Conservation (phyloP, 1,284 basidiomycete genomes). For the Blastosporella zonata region DNA sequence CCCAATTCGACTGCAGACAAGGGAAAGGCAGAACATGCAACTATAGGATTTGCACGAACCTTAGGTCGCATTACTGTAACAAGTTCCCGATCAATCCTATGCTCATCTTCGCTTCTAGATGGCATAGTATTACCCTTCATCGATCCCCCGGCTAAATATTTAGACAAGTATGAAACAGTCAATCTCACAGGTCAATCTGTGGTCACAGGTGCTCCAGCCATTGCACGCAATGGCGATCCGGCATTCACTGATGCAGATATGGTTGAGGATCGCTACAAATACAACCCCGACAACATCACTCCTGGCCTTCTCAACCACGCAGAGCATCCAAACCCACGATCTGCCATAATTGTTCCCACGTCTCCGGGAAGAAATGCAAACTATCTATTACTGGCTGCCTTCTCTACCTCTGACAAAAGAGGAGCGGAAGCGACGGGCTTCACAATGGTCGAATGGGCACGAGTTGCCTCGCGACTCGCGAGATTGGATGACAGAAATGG, state of each 20-base stretch:
- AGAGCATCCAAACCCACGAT: conserved; percentile 1
- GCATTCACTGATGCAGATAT: not conserved
- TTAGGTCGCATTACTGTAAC: not conserved
- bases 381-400: not conserved
- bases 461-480: not conserved
- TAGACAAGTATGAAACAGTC: not conserved
- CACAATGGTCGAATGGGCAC: not conserved
- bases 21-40: not conserved
- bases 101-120: not conserved
- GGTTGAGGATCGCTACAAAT: not conserved
- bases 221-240: not conserved
- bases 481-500: not conserved
- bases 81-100: not conserved
- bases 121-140: not conserved
- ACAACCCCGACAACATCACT: not conserved
- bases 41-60: not conserved
- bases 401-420: not conserved
- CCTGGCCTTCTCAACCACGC: not conserved
- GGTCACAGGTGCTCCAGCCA: not conserved
- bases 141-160: not conserved
- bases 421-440: not conserved
- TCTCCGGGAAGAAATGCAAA: not conserved
- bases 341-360: not conserved
- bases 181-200: not conserved
- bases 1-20: not conserved